These are phyloP conservation scores for Psidium guajava DNA, from an alignment of 345 rosid genomes.

Conservation along the genomic window DNA sequence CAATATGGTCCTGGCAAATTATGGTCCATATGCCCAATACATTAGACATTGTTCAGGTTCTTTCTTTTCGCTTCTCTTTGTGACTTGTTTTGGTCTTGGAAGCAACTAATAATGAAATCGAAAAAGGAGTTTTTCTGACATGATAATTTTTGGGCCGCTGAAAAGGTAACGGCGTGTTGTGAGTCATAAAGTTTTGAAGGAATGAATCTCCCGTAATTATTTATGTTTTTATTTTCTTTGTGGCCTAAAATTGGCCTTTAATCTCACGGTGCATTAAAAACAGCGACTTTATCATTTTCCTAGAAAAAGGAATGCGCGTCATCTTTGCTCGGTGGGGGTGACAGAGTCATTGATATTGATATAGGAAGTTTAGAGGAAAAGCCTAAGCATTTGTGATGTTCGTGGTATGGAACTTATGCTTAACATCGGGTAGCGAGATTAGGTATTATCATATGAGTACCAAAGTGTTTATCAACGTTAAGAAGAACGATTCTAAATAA, in stretches of 20 bases:
- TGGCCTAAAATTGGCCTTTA: too few species aligned
- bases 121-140: too few species aligned
- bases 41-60: neutral
- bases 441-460: neutral
- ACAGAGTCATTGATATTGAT: neutral
- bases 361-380: neutral
- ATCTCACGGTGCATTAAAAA: too few species aligned
- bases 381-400: neutral
- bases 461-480: neutral
- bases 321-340: neutral
- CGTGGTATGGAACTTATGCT: neutral
- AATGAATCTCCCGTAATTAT: too few species aligned
- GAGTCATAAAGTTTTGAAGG: too few species aligned
- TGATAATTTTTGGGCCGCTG: too few species aligned
- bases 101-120: neutral
- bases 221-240: too few species aligned
- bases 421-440: neutral
- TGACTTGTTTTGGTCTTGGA: neutral
- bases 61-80: neutral
- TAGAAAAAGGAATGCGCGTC: neutral
- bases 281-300: too few species aligned
- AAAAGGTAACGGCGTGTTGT: too few species aligned
- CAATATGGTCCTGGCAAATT: neutral
- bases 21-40: neutral
- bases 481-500: neutral